Conservation (phyloP, 2,329 filamentous ascomycete species). For the Plectosphaerella cucumerina region DNA sequence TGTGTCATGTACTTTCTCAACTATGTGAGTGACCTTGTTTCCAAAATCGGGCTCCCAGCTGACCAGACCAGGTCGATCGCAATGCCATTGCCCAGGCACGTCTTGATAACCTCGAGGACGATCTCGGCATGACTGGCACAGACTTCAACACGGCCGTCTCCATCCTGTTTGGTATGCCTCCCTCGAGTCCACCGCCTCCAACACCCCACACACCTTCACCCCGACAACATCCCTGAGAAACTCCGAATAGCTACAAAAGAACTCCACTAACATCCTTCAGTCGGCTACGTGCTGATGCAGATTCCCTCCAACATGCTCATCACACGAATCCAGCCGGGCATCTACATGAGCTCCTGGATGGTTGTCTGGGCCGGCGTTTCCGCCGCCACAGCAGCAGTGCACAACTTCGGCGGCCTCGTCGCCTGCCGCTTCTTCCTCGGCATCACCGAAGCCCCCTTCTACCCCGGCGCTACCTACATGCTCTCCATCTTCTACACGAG, state of each 20-base stretch:
- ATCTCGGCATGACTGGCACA: conserved; percentile 35
- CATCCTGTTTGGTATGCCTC: conserved; percentile 13
- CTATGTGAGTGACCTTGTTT: background rate
- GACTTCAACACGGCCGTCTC: conserved; percentile 30
- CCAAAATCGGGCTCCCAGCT: no score
- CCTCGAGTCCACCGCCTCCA: no score
- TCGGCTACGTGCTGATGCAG: conserved; percentile 33
- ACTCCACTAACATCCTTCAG: background rate
- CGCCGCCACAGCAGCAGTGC: conserved; percentile 30
- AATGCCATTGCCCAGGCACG: conserved; percentile 44
- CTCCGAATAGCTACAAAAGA: no score
- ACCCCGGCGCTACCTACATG: conserved; percentile 31
- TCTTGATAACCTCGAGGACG: conserved; percentile 33
- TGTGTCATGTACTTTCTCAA: conserved; percentile 42
- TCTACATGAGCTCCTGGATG: conserved; percentile 38
- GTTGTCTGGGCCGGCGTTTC: conserved; percentile 34
- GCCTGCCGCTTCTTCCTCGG: conserved; percentile 33
- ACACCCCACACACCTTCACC: no score
- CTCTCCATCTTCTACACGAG: conserved; percentile 28
- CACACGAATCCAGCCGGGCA: conserved; percentile 33
- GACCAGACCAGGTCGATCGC: conserved; percentile 32
- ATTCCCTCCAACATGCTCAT: conserved; percentile 40
- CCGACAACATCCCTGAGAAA: background rate
- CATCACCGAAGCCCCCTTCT: conserved; percentile 35
- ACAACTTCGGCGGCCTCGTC: conserved; percentile 27